Evolutionary conservation across 805 yeast genomes (phyloP).

Genomic region (Alloascoidea hylecoeti): DNA sequence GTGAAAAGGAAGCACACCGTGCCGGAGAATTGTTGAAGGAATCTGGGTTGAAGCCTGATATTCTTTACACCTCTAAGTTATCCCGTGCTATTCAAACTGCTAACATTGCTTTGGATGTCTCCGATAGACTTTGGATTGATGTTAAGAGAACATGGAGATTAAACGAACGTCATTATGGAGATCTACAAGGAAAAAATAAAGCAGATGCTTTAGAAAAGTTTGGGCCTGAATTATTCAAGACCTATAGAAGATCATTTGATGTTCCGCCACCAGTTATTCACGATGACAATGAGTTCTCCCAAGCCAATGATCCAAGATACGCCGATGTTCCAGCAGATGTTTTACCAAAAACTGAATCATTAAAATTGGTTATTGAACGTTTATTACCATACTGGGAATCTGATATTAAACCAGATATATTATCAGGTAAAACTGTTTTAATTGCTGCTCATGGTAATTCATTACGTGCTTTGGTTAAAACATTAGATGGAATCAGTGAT

Average conservation of each 20-base stretch:
- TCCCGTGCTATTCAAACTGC: slow-evolving; percentile 97
- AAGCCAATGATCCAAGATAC: slow-evolving; percentile 79
- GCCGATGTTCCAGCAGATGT: slow-evolving; percentile 68
- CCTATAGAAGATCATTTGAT: slow-evolving; percentile 95
- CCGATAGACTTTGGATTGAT: slow-evolving; percentile 85
- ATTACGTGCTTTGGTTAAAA: slow-evolving; percentile 89
- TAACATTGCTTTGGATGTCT: slow-evolving; percentile 77
- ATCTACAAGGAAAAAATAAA: slow-evolving; percentile 95
- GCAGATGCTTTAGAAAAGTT: slow-evolving; percentile 79
- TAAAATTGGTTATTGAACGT: slow-evolving; percentile 91
- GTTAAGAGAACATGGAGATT: slow-evolving; percentile 94
- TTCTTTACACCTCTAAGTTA: slow-evolving; percentile 66
- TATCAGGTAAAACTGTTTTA: slow-evolving; percentile 80
- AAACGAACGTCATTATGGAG: slow-evolving; percentile 99
- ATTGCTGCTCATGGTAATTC: slow-evolving; percentile 98
- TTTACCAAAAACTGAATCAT: slow-evolving; percentile 88
- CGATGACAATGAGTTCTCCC: slow-evolving; percentile 69
- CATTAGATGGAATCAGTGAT: slow-evolving; percentile 87
- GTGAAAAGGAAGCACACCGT: slow-evolving; percentile 81
- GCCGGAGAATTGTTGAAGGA: slow-evolving; percentile 90
- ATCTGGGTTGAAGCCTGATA: slow-evolving; percentile 73
- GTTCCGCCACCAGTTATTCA: slow-evolving; percentile 89
- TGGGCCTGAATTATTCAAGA: slow-evolving; percentile 89
- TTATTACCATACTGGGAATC: slow-evolving; percentile 95
- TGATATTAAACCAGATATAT: slow-evolving; percentile 71